Percentiles rank a stretch among this genome's conserved stretches.
Conservation (phyloP, 2,329 filamentous ascomycete genomes). For the Pyrenophora seminiperda region DNA sequence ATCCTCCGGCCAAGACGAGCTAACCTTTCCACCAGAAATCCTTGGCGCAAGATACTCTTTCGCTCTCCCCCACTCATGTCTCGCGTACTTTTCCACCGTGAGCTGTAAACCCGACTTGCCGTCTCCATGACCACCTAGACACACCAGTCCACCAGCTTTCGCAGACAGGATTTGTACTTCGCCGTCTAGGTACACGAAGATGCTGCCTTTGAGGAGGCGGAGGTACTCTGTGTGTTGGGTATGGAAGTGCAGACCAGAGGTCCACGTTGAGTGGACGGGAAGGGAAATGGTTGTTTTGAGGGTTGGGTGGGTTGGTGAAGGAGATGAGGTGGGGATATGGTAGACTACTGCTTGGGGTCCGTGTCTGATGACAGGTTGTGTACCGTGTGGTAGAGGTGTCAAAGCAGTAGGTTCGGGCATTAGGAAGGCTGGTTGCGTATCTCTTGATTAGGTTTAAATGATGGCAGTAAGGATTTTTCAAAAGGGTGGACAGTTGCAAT, state of each 20-base stretch:
- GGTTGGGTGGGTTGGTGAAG: background rate
- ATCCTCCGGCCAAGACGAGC: conserved; percentile 9
- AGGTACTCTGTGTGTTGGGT: conserved; percentile 55
- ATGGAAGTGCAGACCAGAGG: conserved; percentile 58
- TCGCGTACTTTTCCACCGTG: conserved; percentile 43
- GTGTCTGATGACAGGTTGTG: conserved; percentile 19
- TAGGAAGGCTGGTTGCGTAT: background rate
- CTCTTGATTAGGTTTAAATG: no score
- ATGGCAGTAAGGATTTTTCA: background rate
- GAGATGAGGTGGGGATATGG: conserved; percentile 47
- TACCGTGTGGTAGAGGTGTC: conserved; percentile 15
- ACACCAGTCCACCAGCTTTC: conserved; percentile 11
- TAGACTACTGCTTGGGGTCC: conserved; percentile 31
- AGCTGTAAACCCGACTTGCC: conserved; percentile 32
- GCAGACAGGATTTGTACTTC: conserved; percentile 14
- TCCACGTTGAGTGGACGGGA: conserved; percentile 53
- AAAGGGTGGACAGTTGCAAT: background rate
- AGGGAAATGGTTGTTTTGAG: conserved; percentile 52
- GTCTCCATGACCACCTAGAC: background rate
- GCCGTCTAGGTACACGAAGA: conserved; percentile 31
- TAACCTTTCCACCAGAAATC: background rate
- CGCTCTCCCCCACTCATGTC: conserved; percentile 57
- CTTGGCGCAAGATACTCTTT: conserved; percentile 10
- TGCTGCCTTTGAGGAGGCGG: conserved; percentile 49
- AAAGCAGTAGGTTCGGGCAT: conserved; percentile 2